Base-by-base conservation (phyloP, 2,329 filamentous ascomycete species). In the Coniella vitis region DNA sequence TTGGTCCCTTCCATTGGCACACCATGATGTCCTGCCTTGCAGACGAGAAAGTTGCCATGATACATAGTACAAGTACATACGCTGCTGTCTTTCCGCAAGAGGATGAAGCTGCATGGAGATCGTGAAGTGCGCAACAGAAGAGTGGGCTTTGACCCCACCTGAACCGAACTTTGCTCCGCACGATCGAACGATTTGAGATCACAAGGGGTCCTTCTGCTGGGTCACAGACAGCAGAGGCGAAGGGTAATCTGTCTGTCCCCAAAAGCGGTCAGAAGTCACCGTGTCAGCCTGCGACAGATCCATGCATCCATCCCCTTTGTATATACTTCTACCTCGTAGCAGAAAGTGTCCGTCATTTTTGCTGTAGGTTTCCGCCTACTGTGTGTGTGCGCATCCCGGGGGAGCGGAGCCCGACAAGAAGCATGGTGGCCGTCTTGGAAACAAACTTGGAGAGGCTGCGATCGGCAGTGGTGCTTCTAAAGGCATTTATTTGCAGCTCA, bases 121-220 rank as follows among this genome's bases (percentile, higher is more conserved):
- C n/a, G 21, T 32, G 22, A 25, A 34, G 14, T 20, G 45, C n/a
- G 37, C 45, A 40, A 47, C 25, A 29, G 17, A 19, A 35, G 20
- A 12, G 42, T 45, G 32, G 38, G 37, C 34, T n/a, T 22, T 25
- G 45, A 19, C 12, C 44, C 46, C 47, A 53, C 43, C 36, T 19
- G 39, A 36, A 46, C 44, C 47, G 39, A 37, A 47, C 38, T 53
- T 29, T 31, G 39, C 43, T 50, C 51, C 47, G 41, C 51, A 47
- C 50, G 51, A 49, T 53, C 51, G 51, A 53, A 53, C 45, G 51
- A 53, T 50, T 53, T 39, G 37, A 50, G 51, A 53, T 50, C 47
- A 53, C 51, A 47, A 53, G 43, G 38, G 42, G 35, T 22, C 36
- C 37, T 34, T 44, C 43, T 25, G 29, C 22, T 38, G 35, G 43